Conservation (phyloP, 2,329 filamentous ascomycete species). For the Monosporascus sp. region DNA sequence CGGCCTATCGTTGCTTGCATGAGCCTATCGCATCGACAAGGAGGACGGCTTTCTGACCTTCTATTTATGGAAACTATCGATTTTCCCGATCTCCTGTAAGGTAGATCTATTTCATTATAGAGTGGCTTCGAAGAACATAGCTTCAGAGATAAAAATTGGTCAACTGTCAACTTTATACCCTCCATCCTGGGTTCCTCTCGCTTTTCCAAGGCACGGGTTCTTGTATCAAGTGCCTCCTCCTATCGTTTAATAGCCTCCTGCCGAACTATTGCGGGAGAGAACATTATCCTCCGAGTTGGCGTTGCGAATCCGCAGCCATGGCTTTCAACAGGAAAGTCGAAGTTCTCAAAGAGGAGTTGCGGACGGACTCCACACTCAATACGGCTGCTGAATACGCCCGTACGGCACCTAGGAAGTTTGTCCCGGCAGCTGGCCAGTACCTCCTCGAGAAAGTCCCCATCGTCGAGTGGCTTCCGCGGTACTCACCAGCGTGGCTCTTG, state of each 20-base stretch:
- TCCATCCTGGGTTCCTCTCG: too few species aligned
- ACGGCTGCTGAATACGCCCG: slow-evolving; percentile 24
- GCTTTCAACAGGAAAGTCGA: slow-evolving; percentile 9
- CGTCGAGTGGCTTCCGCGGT: slow-evolving; percentile 56
- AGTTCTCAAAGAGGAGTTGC: slow-evolving; percentile 25
- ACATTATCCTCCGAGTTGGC: too few species aligned
- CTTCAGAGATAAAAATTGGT: background rate
- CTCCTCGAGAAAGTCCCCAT: slow-evolving; percentile 56
- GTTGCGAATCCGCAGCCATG: background rate
- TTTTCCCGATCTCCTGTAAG: background rate
- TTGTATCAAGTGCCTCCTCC: too few species aligned
- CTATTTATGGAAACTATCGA: slow-evolving; percentile 11
- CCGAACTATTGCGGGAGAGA: too few species aligned
- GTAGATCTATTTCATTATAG: background rate
- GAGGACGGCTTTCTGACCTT: slow-evolving; percentile 9
- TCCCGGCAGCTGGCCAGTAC: slow-evolving; percentile 49
- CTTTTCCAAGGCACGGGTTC: too few species aligned
- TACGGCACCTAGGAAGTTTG: slow-evolving; percentile 33
- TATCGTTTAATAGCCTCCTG: too few species aligned
- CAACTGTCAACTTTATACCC: too few species aligned
- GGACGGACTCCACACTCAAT: slow-evolving; percentile 32
- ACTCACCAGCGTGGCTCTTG: slow-evolving; percentile 54
- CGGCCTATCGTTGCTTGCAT: slow-evolving; percentile 5
- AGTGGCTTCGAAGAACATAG: background rate
- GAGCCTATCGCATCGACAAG: slow-evolving; percentile 1